Base-by-base conservation (phyloP, 2,329 filamentous ascomycete genomes). In the Fusarium sp. region DNA sequence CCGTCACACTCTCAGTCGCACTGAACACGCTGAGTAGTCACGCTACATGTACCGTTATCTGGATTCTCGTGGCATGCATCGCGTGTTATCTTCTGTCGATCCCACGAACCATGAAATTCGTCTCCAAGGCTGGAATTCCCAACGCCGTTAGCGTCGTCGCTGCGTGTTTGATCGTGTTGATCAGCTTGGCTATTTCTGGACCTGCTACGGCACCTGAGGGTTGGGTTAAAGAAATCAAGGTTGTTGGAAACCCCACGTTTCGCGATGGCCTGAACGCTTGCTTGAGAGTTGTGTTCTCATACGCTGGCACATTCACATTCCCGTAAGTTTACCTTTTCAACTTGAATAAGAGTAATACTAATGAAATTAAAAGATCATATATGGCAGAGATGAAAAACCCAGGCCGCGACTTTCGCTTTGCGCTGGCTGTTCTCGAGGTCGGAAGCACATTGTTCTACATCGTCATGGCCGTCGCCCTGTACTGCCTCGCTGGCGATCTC, bases 331-430 rank as follows among this genome's bases (percentile, higher is more conserved):
- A 11, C 0, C 0, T 0, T 3, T 20, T 4, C 0, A 13, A 5
- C 0, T 3, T 4, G 0, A 0, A 4, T 6, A 5, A 35, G 6
- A 7, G 2, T 7, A 0, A 10, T 9, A 3, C 57, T 63, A 6
- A 63, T 2, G 16, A 18, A 2, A 0, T 11, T 0, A 4, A 24
- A 1, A 63, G 59, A 4, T 61, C 58, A 2, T 75, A 76, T 6
- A 75, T 76, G 69, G 69, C 71, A 0, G 74, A 76, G 41, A 75
- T 77, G 74, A 24, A 61, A 1, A 53, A 76, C 0, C 73, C 73
- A 0, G 50, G 50, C 0, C 53, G 54, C 3, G 74, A 76, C 50
- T 76, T 77, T 13, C 50, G 55, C 0, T 74, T 73, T 10, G 71
- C 64, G 0, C 43, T 77, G 3, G 50, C 69, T 1, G 53, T 72